These are phyloP conservation scores for Pythium sp. DNA, from an alignment of 352 stramenopile genomes.

Conservation along the genomic window DNA sequence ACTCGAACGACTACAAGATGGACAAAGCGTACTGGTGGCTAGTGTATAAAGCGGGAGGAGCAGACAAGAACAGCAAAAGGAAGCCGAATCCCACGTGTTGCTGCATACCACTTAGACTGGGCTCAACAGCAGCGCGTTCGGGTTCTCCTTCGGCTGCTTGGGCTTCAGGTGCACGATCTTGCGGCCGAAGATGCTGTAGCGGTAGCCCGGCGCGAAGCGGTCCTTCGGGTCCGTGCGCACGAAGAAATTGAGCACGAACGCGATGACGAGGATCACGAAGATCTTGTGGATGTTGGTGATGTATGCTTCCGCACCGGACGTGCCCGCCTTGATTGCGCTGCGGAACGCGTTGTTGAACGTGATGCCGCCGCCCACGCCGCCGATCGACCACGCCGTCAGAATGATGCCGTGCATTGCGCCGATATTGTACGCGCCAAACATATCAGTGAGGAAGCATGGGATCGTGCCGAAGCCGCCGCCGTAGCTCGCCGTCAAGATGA, in stretches of 20 bases:
- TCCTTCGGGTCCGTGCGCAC: constrained; percentile 63
- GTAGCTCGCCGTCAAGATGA: constrained; percentile 69
- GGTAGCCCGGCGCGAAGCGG: constrained; percentile 64
- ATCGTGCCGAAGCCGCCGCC: constrained; percentile 74
- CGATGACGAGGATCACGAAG: constrained; percentile 52
- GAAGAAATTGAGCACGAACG: constrained; percentile 52
- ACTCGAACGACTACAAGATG: background rate
- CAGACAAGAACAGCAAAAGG: background rate
- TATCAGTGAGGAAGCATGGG: constrained; percentile 71
- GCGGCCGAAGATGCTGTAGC: constrained; percentile 56
- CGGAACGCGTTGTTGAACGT: constrained; percentile 65
- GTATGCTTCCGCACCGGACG: constrained; percentile 50
- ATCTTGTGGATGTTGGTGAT: constrained; percentile 65
- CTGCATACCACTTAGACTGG: background rate
- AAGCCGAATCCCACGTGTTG: too few species aligned
- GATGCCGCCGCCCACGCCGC: constrained; percentile 68
- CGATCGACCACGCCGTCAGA: constrained; percentile 74
- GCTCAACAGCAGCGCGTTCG: constrained; percentile 17
- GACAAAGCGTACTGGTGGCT: background rate
- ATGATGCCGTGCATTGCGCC: constrained; percentile 75
- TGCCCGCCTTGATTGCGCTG: constrained; percentile 29
- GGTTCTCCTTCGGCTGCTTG: constrained; percentile 34
- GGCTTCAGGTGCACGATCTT: constrained; percentile 54
- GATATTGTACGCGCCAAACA: constrained; percentile 85
- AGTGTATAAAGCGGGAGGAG: background rate